phyloP scores from a whole-genome alignment of 2,329 filamentous ascomycete species.

The Colletotrichum godetiae region DNA sequence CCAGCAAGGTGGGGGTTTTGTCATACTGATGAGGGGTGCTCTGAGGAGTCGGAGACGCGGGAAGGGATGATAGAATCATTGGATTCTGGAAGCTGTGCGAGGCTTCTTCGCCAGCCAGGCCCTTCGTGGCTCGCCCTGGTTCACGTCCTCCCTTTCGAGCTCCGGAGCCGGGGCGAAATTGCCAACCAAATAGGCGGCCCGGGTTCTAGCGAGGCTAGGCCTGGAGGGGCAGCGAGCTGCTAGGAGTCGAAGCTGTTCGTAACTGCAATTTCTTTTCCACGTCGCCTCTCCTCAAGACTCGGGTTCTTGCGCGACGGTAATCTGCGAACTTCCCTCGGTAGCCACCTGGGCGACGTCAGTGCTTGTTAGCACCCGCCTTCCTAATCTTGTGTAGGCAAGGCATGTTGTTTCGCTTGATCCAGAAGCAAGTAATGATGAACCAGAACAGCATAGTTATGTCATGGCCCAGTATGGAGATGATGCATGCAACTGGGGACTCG shows the following conservation, averaged over 20 bases:
- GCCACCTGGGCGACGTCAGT: constrained; percentile 8
- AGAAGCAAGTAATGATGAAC: constrained; percentile 3
- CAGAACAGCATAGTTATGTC: not conserved
- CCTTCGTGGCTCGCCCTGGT: not conserved
- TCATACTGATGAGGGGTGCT: not conserved
- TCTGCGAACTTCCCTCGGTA: not conserved
- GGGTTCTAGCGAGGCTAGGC: constrained; percentile 24
- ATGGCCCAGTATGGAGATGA: not conserved
- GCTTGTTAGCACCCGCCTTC: not conserved
- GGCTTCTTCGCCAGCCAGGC: not conserved
- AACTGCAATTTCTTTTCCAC: constrained; percentile 25
- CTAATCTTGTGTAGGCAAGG: not conserved
- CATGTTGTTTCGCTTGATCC: not conserved
- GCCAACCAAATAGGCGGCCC: constrained; percentile 23
- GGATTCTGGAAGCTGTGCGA: constrained; percentile 10
- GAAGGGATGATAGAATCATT: constrained; percentile 2
- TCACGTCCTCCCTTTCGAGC: not conserved
- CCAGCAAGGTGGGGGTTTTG: not conserved
- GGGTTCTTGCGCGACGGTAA: not conserved
- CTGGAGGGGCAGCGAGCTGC: constrained; percentile 12
- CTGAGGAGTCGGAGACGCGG: not conserved
- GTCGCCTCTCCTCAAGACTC: constrained; percentile 14
- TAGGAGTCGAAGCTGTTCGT: constrained; percentile 3
- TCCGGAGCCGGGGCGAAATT: constrained; percentile 25
- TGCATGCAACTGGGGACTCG: not conserved